Percentiles rank a stretch among this genome's conserved stretches.
Evolutionary conservation across 495 filamentous ascomycete species (phyloP).

Genomic region (Penicillium silybi): DNA sequence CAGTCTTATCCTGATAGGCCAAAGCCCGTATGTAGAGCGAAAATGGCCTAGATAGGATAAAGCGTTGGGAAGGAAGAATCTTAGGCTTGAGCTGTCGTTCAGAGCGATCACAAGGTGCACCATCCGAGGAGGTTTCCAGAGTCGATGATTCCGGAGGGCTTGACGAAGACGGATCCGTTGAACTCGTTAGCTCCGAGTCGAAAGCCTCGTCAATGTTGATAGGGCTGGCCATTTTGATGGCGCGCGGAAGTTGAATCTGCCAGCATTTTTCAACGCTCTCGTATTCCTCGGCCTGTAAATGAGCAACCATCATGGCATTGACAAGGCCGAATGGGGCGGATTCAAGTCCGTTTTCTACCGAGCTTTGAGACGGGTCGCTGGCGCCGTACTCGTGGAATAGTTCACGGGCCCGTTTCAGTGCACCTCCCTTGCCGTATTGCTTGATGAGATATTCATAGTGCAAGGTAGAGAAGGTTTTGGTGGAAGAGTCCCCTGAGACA

Average conservation of each 20-base stretch:
- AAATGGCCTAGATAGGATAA: slow-evolving; percentile 54
- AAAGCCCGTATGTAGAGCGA: slow-evolving; percentile 59
- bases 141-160: neutral
- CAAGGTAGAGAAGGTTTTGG: slow-evolving; percentile 37
- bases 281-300: slow-evolving; percentile 51
- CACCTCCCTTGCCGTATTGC: slow-evolving; percentile 54
- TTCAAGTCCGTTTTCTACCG: slow-evolving; percentile 17
- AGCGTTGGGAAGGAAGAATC: slow-evolving; percentile 53
- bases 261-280: slow-evolving; percentile 62
- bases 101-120: neutral
- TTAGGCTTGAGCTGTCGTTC: neutral
- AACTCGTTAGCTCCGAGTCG: neutral
- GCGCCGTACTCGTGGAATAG: slow-evolving; percentile 52
- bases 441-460: slow-evolving; percentile 61
- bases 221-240: slow-evolving; percentile 39
- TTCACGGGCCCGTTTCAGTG: slow-evolving; percentile 49
- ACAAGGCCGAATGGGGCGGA: slow-evolving; percentile 54
- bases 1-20: slow-evolving; percentile 38
- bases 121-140: neutral
- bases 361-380: slow-evolving; percentile 26
- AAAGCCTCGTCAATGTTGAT: slow-evolving; percentile 19
- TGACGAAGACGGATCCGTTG: neutral
- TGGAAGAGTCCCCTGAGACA: slow-evolving; percentile 10
- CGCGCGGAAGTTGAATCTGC: slow-evolving; percentile 53
- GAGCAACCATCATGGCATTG: slow-evolving; percentile 59